phyloP scores from a whole-genome alignment of 495 filamentous ascomycete genomes.

The Aspergillus bertholletiae region DNA sequence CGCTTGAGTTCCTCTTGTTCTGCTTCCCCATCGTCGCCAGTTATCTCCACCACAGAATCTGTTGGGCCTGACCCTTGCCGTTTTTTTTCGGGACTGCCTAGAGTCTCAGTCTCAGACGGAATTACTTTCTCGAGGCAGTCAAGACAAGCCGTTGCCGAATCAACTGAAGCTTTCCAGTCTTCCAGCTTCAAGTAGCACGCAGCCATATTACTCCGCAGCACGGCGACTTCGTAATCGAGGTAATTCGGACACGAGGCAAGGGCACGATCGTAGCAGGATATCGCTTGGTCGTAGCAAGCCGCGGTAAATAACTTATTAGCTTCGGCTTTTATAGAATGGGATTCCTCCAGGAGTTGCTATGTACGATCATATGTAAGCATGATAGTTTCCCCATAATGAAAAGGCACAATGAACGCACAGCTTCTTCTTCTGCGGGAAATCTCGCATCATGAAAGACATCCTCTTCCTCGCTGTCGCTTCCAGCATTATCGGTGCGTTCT shows the following conservation, averaged over 20 bases:
- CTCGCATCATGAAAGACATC: slow-evolving; percentile 48
- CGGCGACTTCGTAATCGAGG: slow-evolving; percentile 84
- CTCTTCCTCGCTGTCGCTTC: slow-evolving; percentile 35
- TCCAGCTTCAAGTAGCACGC: slow-evolving; percentile 86
- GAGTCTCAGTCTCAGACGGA: slow-evolving; percentile 22
- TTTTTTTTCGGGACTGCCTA: slow-evolving; percentile 15
- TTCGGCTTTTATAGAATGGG: slow-evolving; percentile 67
- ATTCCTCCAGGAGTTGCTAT: slow-evolving; percentile 66
- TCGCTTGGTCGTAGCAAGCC: slow-evolving; percentile 75
- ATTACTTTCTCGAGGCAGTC: slow-evolving; percentile 65
- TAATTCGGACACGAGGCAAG: slow-evolving; percentile 80
- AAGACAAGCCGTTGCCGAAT: slow-evolving; percentile 67
- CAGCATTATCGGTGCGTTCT: slow-evolving; percentile 7
- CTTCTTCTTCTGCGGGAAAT: slow-evolving; percentile 76
- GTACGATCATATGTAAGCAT: background rate
- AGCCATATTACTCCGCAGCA: slow-evolving; percentile 81
- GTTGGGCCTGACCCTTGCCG: slow-evolving; percentile 14
- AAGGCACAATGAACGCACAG: slow-evolving; percentile 41
- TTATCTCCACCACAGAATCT: slow-evolving; percentile 46
- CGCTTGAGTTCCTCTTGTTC: slow-evolving; percentile 55
- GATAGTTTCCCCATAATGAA: slow-evolving; percentile 4
- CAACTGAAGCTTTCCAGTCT: slow-evolving; percentile 82
- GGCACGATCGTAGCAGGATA: slow-evolving; percentile 84
- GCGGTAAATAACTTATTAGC: slow-evolving; percentile 76
- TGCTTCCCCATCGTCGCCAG: slow-evolving; percentile 54